Evolutionary conservation across 163 green algal species (phyloP), one percentile per base, ranked within the genome.

Genomic region (Trebouxia gelatinosa): DNA sequence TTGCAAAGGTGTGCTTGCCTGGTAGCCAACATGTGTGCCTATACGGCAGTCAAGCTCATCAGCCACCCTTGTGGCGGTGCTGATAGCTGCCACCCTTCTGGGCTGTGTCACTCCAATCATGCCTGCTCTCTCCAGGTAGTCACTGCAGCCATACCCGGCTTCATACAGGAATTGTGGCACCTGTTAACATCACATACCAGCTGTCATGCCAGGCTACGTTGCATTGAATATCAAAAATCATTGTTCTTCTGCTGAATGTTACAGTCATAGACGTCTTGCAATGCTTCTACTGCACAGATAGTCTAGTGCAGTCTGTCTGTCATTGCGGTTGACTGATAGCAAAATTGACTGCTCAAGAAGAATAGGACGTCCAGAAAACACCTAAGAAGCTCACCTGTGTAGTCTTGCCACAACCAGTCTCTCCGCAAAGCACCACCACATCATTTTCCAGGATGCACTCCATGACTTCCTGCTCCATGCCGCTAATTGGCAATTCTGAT

Each of bases 81-180:
- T 92, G 54, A 94, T 89, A n/a, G 89, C 92, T 1, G 94, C 95
- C 71, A 99, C 92, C 13, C 95, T 85, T 19, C 95, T 85, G 5
- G 95, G 95, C 90, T 99, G 94, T 21, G 95, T 99, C 6, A 99
- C 90, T 9, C 87, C 93, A 0, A 98, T 89, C 23, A 81, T 70
- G 2, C 95, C 95, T 0, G 77, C 65, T 3, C 86, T 79, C 79
- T 95, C 93, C 4, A 85, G 85, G 74, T 93, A 97, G 11, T 82
- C 61, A 0, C 5, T 7, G 81, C 87, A 92, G 39, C 95, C 94
- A 81, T 94, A 99, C 0, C 95, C 95, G 6, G 92, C 94, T 82
- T 99, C 95, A 62, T 94, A 90, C 68, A 99, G 84, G 81, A 99
- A 99, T 72, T 99, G 93, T 2, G 93, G 94, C n/a, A 97, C 92